phyloP scores from a whole-genome alignment of 2,329 filamentous ascomycete species.

The Graphilbum sp. region DNA sequence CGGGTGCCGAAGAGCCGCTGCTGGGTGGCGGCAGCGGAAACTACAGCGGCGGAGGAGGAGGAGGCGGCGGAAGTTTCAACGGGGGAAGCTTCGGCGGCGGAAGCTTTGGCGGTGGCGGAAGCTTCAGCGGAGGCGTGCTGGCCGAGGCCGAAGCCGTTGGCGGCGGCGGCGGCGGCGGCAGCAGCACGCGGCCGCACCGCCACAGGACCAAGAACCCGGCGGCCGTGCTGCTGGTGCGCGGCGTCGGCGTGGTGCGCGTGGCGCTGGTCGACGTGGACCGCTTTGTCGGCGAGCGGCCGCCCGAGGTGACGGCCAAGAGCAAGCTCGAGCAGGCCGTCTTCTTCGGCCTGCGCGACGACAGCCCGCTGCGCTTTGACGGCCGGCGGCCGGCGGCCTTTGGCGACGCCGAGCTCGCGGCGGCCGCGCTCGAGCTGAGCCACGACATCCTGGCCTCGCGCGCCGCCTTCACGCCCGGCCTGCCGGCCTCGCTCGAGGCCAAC shows the following conservation, averaged over 20 bases:
- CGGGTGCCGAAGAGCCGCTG: slow-evolving; percentile 45
- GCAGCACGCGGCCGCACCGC: slow-evolving; percentile 24
- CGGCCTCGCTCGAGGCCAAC: slow-evolving; percentile 67
- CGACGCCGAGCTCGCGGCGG: slow-evolving; percentile 53
- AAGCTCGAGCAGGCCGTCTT: slow-evolving; percentile 93
- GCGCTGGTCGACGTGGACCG: slow-evolving; percentile 41
- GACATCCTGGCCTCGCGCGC: slow-evolving; percentile 70
- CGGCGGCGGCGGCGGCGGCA: not conserved
- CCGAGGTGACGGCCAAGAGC: slow-evolving; percentile 61
- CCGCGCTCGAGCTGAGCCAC: slow-evolving; percentile 61
- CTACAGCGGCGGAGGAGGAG: not conserved
- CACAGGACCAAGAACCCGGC: slow-evolving; percentile 45
- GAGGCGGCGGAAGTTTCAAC: not conserved
- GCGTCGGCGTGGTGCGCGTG: slow-evolving; percentile 44
- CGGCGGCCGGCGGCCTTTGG: slow-evolving; percentile 51
- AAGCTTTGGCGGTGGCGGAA: too few species aligned
- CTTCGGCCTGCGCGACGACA: slow-evolving; percentile 67
- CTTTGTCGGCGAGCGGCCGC: slow-evolving; percentile 40
- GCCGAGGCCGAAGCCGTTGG: too few species aligned
- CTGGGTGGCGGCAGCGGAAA: too few species aligned
- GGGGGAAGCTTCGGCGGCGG: too few species aligned
- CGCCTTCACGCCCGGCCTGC: slow-evolving; percentile 53
- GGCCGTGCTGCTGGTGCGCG: slow-evolving; percentile 44
- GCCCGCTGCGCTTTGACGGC: slow-evolving; percentile 71
- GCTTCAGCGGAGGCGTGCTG: too few species aligned